Conservation (phyloP, 768 basidiomycete genomes). For the Amanita thiersii region DNA sequence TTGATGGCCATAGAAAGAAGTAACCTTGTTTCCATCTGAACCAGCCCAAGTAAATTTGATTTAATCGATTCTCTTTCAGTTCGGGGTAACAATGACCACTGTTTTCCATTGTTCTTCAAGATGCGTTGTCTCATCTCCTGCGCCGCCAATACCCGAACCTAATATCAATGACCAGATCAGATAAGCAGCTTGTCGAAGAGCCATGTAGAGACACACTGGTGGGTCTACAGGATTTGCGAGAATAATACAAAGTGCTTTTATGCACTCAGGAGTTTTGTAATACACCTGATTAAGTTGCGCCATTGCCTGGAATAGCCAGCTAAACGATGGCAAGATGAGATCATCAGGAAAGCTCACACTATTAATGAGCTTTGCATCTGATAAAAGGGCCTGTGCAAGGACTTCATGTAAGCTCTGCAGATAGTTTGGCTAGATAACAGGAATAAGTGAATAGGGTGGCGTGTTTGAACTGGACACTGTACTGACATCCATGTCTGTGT, state of each 20-base stretch:
- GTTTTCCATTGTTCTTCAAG: slow-evolving; percentile 62
- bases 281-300: slow-evolving; percentile 84
- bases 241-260: slow-evolving; percentile 84
- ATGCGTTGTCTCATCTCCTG: slow-evolving; percentile 96
- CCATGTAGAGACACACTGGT: slow-evolving; percentile 46
- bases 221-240: slow-evolving; percentile 78
- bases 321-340: slow-evolving; percentile 6
- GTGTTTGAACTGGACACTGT: no score
- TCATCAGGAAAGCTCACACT: slow-evolving; percentile 47
- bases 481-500: slow-evolving; percentile 42
- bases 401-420: slow-evolving; percentile 79
- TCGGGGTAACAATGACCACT: slow-evolving; percentile 72
- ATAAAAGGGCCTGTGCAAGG: slow-evolving; percentile 76
- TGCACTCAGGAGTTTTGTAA: slow-evolving; percentile 87
- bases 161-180: slow-evolving; percentile 8
- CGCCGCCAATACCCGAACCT: slow-evolving; percentile 96
- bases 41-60: slow-evolving; percentile 66
- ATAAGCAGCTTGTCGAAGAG: slow-evolving; percentile 8
- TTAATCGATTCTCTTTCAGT: slow-evolving; percentile 79
- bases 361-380: slow-evolving; percentile 86
- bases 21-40: slow-evolving; percentile 73
- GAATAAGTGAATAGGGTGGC: slow-evolving; percentile 13
- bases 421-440: slow-evolving; percentile 49
- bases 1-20: slow-evolving; percentile 6
- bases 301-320: slow-evolving; percentile 58